Evolutionary conservation across 1,284 basidiomycete genomes (phyloP).

Genomic region (Boletus coffeatus): DNA sequence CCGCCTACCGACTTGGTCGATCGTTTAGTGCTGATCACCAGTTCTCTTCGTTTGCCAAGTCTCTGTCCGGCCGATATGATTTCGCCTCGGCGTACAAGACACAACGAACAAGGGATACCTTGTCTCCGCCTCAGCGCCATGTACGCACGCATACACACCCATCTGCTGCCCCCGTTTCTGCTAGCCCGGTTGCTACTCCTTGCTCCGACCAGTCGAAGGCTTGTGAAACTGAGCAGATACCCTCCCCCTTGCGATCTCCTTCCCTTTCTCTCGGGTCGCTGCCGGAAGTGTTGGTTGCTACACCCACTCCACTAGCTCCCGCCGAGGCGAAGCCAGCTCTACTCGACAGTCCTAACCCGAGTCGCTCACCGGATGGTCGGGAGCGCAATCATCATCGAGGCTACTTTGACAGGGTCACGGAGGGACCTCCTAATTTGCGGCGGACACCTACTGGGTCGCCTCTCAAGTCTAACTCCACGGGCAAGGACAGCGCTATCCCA

Average conservation of each 20-base stretch:
- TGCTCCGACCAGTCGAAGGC: slow-evolving; percentile 29
- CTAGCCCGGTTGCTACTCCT: slow-evolving; percentile 26
- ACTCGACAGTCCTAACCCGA: slow-evolving; percentile 30
- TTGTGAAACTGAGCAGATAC: not conserved
- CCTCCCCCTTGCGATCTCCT: not conserved
- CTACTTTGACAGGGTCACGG: slow-evolving; percentile 35
- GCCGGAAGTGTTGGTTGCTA: slow-evolving; percentile 27
- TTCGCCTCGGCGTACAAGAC: slow-evolving; percentile 46
- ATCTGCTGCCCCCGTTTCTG: slow-evolving; percentile 21
- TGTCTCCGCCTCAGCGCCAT: slow-evolving; percentile 26
- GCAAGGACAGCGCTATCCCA: not conserved
- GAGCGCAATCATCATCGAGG: slow-evolving; percentile 45
- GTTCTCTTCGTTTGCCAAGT: slow-evolving; percentile 23
- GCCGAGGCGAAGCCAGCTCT: slow-evolving; percentile 7
- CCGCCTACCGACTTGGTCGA: slow-evolving; percentile 15
- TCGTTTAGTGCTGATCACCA: slow-evolving; percentile 24
- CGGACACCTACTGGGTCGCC: slow-evolving; percentile 43
- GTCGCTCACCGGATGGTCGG: slow-evolving; percentile 15
- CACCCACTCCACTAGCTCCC: slow-evolving; percentile 6
- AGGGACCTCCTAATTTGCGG: slow-evolving; percentile 26
- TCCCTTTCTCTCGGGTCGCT: slow-evolving; percentile 35
- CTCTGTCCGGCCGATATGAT: slow-evolving; percentile 51
- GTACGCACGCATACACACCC: slow-evolving; percentile 36
- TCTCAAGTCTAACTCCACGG: slow-evolving; percentile 13
- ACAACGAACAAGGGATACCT: slow-evolving; percentile 33